phyloP scores from a whole-genome alignment of 2,329 filamentous ascomycete genomes.

The Ophiobolus disseminans region DNA sequence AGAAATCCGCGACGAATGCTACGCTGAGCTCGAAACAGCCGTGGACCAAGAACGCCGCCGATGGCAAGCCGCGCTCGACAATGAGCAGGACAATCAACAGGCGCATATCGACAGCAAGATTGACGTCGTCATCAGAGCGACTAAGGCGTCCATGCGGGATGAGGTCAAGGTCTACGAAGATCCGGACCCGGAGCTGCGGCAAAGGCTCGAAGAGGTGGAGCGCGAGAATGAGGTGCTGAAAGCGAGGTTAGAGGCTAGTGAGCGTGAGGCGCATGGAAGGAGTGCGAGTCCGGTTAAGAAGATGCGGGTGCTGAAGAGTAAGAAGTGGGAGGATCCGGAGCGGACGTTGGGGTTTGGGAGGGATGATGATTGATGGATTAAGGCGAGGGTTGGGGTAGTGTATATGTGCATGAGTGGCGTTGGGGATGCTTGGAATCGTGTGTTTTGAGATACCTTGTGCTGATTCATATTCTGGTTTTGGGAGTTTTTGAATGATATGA shows the following conservation, averaged over 20 bases:
- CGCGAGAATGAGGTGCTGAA: constrained; percentile 52
- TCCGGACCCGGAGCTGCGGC: constrained; percentile 45
- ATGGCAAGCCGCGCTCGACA: constrained; percentile 81
- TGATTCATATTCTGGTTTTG: neutral
- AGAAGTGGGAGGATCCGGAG: constrained; percentile 55
- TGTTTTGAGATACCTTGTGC: neutral
- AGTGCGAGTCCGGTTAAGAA: constrained; percentile 57
- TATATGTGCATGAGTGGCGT: neutral
- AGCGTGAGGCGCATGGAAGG: constrained; percentile 48
- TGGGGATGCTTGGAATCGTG: neutral
- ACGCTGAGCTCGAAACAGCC: constrained; percentile 80
- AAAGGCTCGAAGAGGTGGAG: constrained; percentile 50
- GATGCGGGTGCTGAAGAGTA: constrained; percentile 58
- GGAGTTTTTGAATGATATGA: neutral
- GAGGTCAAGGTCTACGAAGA: constrained; percentile 55
- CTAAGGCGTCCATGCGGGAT: constrained; percentile 47
- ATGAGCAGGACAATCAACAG: constrained; percentile 78
- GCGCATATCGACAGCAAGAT: constrained; percentile 89
- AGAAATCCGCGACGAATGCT: constrained; percentile 87
- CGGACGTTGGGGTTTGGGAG: constrained; percentile 19
- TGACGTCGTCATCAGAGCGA: constrained; percentile 70
- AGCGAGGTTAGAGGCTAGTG: constrained; percentile 48
- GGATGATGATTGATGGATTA: constrained; percentile 22
- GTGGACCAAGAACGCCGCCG: constrained; percentile 76
- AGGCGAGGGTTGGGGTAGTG: too few species aligned